Conservation (phyloP, 2,329 filamentous ascomycete species). For the Scopulariopsis brevicaulis region DNA sequence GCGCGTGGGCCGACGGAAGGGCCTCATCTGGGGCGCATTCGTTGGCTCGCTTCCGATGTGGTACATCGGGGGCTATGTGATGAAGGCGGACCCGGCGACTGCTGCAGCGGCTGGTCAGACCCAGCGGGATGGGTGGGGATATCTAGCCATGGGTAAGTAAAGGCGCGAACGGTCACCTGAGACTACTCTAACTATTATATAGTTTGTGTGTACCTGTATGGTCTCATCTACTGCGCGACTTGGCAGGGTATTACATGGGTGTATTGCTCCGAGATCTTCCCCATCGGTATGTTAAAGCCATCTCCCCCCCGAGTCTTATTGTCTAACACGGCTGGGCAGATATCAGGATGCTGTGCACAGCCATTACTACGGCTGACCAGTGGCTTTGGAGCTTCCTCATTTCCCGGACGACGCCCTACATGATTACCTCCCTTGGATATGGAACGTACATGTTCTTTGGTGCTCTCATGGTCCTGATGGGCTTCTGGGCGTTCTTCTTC, state of each 20-base stretch:
- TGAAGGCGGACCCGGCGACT: slow-evolving; percentile 15
- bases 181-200: not conserved
- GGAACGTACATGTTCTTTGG: slow-evolving; percentile 44
- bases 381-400: slow-evolving; percentile 29
- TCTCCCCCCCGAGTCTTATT: not conserved
- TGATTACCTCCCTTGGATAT: slow-evolving; percentile 28
- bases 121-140: slow-evolving; percentile 25
- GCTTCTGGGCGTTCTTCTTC: slow-evolving; percentile 34
- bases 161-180: not conserved
- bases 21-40: slow-evolving; percentile 29
- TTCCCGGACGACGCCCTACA: slow-evolving; percentile 25
- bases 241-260: slow-evolving; percentile 32
- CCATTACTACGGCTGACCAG: slow-evolving; percentile 20
- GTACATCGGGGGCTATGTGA: slow-evolving; percentile 26
- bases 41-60: slow-evolving; percentile 26
- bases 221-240: slow-evolving; percentile 22
- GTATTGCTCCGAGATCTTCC: slow-evolving; percentile 36
- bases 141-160: slow-evolving; percentile 27
- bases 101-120: slow-evolving; percentile 33
- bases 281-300: slow-evolving; percentile 6
- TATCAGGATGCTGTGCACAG: slow-evolving; percentile 22
- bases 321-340: slow-evolving; percentile 8
- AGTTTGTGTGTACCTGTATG: slow-evolving; percentile 23
- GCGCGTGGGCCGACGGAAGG: slow-evolving; percentile 29
- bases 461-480: slow-evolving; percentile 24